Base-by-base conservation (phyloP, 179 eudicot genomes). In the Spinacia oleracea region DNA sequence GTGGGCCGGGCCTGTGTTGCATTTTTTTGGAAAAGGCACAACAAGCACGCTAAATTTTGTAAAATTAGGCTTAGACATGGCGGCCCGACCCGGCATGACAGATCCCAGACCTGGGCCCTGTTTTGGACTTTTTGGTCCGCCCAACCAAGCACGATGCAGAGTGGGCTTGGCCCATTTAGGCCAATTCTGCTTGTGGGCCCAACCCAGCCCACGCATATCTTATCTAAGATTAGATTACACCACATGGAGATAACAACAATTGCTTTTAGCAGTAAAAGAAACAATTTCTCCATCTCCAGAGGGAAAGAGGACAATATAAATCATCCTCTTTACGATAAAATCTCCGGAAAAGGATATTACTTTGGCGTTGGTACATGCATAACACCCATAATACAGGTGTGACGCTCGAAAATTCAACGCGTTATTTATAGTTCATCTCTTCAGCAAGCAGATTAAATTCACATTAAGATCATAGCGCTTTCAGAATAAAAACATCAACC, bases 301-400 rank as follows among this genome's bases (percentile, higher is more conserved):
- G 35, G 53, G 64, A 14, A 25, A 73, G 46, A 51, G 29, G 76
- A 73, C 50, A n/a, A n/a, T 73, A 14, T 16, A 73, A n/a, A n/a
- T 21, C 65, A 56, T 16, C 51, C 50, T 14, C 48, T 35, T 35
- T 73, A 9, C 0, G 6, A 56, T 55, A n/a, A 72, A 31, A 50
- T 56, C 66, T 73, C 77, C 7, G 31, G 76, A 73, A 48, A 35
- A 73, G 77, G 63, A 40, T 73, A 23, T 73, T 55, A 56, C 14
- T 73, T 56, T 73, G 66, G 77, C 66, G 66, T 73, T 73, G 66
- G 77, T 73, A n/a, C 77, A 73, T 73, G 77, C 77, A 38, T 56
- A 56, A 34, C 66, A 73, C 77, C 77, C 66, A 73, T 73, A 35
- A 73, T 73, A 66, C 65, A 73, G 77, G 77, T 73, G 48, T 38